Conservation (phyloP, 2,329 filamentous ascomycete species). For the Diaporthe sp. region DNA sequence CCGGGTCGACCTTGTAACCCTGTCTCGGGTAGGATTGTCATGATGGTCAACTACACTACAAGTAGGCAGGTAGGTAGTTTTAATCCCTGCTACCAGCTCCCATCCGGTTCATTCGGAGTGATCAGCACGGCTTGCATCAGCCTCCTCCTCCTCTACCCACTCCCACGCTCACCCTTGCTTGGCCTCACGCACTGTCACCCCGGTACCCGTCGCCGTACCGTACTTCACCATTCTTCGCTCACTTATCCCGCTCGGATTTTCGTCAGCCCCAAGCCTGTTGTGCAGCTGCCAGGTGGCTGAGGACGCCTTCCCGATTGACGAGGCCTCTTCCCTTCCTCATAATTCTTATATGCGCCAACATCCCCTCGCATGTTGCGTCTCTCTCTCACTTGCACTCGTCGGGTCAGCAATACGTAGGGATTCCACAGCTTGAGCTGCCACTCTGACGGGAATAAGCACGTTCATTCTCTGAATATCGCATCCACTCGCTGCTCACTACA, state of each 20-base stretch:
- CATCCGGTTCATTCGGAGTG: slow-evolving; percentile 20
- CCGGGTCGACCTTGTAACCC: slow-evolving; percentile 11
- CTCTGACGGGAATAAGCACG: not conserved
- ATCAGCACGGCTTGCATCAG: slow-evolving; percentile 26
- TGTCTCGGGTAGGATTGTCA: slow-evolving; percentile 27
- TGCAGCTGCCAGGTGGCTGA: slow-evolving; percentile 1
- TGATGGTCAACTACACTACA: not conserved
- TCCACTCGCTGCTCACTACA: not conserved
- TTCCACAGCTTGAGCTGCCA: slow-evolving; percentile 3
- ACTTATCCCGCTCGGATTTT: not conserved
- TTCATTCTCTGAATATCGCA: not conserved
- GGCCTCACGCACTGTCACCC: slow-evolving; percentile 12
- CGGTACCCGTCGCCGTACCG: not conserved
- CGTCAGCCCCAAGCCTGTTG: not conserved
- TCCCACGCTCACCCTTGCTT: slow-evolving; percentile 9
- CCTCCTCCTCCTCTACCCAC: slow-evolving; percentile 16
- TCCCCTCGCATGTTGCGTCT: slow-evolving; percentile 5
- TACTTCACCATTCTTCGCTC: not conserved
- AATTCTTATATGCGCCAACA: slow-evolving; percentile 20
- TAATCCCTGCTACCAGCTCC: not conserved
- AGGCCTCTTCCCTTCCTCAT: not conserved
- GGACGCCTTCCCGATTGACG: not conserved
- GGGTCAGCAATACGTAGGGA: not conserved
- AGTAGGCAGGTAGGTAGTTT: not conserved
- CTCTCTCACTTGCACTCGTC: not conserved